phyloP scores from a whole-genome alignment of 306 rosid genomes.

The Echinosophora koreensis region DNA sequence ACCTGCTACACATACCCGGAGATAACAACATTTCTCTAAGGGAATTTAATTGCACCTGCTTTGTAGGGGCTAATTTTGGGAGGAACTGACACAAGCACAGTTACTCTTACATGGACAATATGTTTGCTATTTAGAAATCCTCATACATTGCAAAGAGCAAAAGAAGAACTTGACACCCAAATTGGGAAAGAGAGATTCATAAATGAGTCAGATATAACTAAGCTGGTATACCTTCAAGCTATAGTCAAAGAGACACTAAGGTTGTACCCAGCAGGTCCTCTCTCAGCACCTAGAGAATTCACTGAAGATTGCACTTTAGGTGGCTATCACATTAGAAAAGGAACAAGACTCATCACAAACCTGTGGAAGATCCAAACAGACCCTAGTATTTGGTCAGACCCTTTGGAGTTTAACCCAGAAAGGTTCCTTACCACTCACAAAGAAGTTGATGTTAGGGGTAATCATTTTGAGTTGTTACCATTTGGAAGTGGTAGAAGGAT shows the following conservation, averaged over 20 bases:
- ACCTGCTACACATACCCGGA: too few relatives aligned
- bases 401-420: constrained; percentile 46
- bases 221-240: constrained; percentile 39
- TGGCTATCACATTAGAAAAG: constrained; percentile 16
- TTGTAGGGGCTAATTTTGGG: background rate
- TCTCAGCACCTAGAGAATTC: constrained; percentile 8
- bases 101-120: constrained; percentile 27
- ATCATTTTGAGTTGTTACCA: constrained; percentile 43
- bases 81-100: constrained; percentile 14
- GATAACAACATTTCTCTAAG: too few relatives aligned
- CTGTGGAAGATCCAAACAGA: constrained; percentile 38
- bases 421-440: constrained; percentile 44
- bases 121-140: constrained; percentile 30
- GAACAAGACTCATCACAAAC: constrained; percentile 38
- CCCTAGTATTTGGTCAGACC: constrained; percentile 19
- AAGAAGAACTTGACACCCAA: constrained; percentile 30
- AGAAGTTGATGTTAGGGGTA: constrained; percentile 42
- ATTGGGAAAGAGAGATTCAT: constrained; percentile 33
- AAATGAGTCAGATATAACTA: constrained; percentile 12
- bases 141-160: background rate
- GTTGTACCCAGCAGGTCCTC: background rate
- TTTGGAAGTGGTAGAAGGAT: constrained; percentile 49
- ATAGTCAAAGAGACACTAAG: constrained; percentile 41
- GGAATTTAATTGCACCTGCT: background rate
- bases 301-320: constrained; percentile 24